Conservation (phyloP, 345 rosid species). For the Populus alba region DNA sequence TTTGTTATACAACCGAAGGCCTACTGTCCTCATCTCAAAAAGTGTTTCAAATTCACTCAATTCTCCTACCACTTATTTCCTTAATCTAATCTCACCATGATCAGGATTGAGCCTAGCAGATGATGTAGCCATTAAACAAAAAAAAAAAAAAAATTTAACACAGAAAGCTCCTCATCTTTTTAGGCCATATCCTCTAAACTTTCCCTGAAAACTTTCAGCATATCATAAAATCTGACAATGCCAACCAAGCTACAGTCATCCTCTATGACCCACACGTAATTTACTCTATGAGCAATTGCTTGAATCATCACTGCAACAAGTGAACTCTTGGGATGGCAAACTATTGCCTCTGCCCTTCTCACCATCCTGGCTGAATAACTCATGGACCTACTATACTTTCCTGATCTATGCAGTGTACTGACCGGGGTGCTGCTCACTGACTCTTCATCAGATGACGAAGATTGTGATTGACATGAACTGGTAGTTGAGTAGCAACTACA, state of each 20-base stretch:
- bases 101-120: not conserved
- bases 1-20: not conserved
- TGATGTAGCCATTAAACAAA: not conserved
- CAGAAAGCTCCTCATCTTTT: constrained; percentile 1
- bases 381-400: constrained; percentile 51
- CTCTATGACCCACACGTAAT: constrained; percentile 79
- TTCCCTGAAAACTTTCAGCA: constrained; percentile 67
- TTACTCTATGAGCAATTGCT: constrained; percentile 76
- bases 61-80: not conserved
- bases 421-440: constrained; percentile 17
- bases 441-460: constrained; percentile 67
- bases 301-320: constrained; percentile 89
- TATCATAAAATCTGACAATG: constrained; percentile 65
- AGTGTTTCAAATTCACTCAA: not conserved
- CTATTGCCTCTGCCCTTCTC: constrained; percentile 75
- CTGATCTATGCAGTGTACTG: constrained; percentile 22
- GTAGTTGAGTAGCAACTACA: constrained; percentile 10
- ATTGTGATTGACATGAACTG: constrained; percentile 20
- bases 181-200: constrained; percentile 32
- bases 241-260: constrained; percentile 74
- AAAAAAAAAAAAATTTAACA: not conserved
- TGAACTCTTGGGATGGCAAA: constrained; percentile 72
- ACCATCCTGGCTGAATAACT: constrained; percentile 69
- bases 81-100: not conserved
- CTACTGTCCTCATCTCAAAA: not conserved